phyloP scores from a whole-genome alignment of 768 basidiomycete species.

The Suillus cothurnatus region DNA sequence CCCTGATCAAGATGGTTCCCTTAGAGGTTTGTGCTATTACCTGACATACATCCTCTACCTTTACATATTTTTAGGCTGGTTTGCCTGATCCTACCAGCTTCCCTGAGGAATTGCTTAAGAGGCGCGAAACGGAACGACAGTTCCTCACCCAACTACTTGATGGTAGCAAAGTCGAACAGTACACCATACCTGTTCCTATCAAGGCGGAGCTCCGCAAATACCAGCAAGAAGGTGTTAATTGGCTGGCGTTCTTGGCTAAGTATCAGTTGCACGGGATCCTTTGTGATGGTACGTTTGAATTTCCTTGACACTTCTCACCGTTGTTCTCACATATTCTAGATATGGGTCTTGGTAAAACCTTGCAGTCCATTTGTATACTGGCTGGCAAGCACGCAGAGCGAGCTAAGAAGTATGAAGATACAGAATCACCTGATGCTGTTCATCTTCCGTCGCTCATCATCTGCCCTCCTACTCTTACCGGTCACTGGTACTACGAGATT shows the following conservation, averaged over 20 bases:
- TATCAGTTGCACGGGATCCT: slow-evolving; percentile 98
- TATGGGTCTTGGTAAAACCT: slow-evolving; percentile 98
- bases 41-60: neutral
- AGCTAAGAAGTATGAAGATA: slow-evolving; percentile 62
- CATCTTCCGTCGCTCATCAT: slow-evolving; percentile 94
- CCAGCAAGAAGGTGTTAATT: slow-evolving; percentile 98
- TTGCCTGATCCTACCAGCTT: slow-evolving; percentile 96
- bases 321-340: slow-evolving; percentile 50
- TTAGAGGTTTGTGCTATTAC: slow-evolving; percentile 66
- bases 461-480: slow-evolving; percentile 96
- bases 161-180: slow-evolving; percentile 92
- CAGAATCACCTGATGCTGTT: slow-evolving; percentile 70
- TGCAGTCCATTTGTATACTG: slow-evolving; percentile 97
- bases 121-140: slow-evolving; percentile 83
- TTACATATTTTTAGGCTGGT: slow-evolving; percentile 63
- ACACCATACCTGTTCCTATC: slow-evolving; percentile 82
- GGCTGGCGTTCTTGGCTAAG: slow-evolving; percentile 97
- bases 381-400: slow-evolving; percentile 94
- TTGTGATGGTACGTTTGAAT: slow-evolving; percentile 76
- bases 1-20: slow-evolving; percentile 97
- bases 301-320: neutral
- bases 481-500: slow-evolving; percentile 99
- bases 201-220: slow-evolving; percentile 96
- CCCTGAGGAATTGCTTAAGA: slow-evolving; percentile 82
- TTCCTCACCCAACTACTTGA: slow-evolving; percentile 94